phyloP scores from a whole-genome alignment of 306 rosid genomes.

The Corylus americana region DNA sequence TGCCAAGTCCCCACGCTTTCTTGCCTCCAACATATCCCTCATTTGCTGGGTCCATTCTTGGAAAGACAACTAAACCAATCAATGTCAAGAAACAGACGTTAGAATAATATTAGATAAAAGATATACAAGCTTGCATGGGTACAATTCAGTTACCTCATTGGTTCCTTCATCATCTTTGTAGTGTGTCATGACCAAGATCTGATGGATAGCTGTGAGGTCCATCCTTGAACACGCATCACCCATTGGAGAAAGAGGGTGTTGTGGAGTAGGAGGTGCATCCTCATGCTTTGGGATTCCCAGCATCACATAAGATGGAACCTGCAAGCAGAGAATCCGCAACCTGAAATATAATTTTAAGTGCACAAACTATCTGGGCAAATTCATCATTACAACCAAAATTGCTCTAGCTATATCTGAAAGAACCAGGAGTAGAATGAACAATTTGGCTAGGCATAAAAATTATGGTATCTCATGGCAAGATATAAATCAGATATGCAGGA shows the following conservation, averaged over 20 bases:
- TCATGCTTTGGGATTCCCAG: constrained; percentile 76
- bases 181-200: constrained; percentile 65
- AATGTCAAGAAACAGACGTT: constrained; percentile 4
- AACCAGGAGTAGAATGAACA: background rate
- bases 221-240: constrained; percentile 72
- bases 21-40: constrained; percentile 74
- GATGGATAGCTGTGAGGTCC: constrained; percentile 82
- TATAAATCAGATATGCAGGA: background rate
- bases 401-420: background rate
- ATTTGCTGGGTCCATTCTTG: constrained; percentile 89
- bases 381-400: background rate
- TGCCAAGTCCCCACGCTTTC: constrained; percentile 77
- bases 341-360: background rate
- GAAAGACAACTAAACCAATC: constrained; percentile 58
- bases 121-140: constrained; percentile 8
- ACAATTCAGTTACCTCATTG: constrained; percentile 53
- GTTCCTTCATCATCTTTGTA: constrained; percentile 74
- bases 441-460: background rate
- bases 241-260: constrained; percentile 70
- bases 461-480: background rate
- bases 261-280: constrained; percentile 69
- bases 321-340: constrained; percentile 9
- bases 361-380: background rate
- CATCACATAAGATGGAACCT: constrained; percentile 74
- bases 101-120: constrained; percentile 9